Percentiles rank a stretch among this genome's conserved stretches.
phyloP scores from a whole-genome alignment of 768 basidiomycete species.

The Leccinellum rugosiceps region DNA sequence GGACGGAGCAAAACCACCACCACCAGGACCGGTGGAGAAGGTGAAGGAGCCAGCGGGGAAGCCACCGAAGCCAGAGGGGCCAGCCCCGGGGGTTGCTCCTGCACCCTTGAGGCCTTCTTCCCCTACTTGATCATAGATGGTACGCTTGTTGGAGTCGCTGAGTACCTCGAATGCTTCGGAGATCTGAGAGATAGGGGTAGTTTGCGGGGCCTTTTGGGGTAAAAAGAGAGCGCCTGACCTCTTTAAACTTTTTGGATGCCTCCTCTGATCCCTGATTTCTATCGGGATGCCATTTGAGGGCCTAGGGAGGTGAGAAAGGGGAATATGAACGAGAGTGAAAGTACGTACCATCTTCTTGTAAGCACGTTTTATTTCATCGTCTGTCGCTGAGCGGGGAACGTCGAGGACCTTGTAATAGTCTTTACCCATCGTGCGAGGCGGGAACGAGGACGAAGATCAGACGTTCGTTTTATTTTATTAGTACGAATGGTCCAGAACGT shows the following conservation, averaged over 20 bases:
- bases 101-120: slow-evolving; percentile 90
- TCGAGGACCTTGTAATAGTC: slow-evolving; percentile 91
- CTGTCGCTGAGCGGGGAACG: slow-evolving; percentile 64
- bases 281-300: slow-evolving; percentile 95
- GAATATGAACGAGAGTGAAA: background rate
- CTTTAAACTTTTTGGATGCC: slow-evolving; percentile 87
- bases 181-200: slow-evolving; percentile 45
- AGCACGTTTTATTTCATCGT: slow-evolving; percentile 89
- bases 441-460: no score
- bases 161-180: slow-evolving; percentile 97
- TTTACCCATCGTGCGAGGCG: slow-evolving; percentile 52
- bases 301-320: slow-evolving; percentile 39
- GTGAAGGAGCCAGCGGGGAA: slow-evolving; percentile 56
- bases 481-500: slow-evolving; percentile 35
- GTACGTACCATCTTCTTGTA: slow-evolving; percentile 86
- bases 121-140: slow-evolving; percentile 89
- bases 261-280: slow-evolving; percentile 84
- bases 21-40: slow-evolving; percentile 49
- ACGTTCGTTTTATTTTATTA: background rate
- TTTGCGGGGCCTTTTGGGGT: no score
- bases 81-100: slow-evolving; percentile 51
- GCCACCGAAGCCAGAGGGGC: slow-evolving; percentile 39
- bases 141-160: slow-evolving; percentile 79
- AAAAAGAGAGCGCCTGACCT: slow-evolving; percentile 45
- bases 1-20: slow-evolving; percentile 62